Conservation (phyloP, 225 moss, liverwort and hornwort species). For the Thuidium tamariscinum region DNA sequence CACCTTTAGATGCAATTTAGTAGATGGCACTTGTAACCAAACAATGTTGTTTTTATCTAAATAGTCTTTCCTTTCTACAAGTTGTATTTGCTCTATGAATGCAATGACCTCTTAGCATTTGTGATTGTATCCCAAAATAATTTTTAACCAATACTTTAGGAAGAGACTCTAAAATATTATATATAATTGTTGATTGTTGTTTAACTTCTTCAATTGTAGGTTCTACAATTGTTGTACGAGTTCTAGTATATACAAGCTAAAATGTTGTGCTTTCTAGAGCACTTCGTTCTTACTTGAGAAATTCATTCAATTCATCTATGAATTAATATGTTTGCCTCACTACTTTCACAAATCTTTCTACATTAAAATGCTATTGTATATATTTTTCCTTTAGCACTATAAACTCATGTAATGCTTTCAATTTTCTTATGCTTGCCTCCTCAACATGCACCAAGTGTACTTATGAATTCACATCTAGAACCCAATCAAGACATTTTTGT, state of each 20-base stretch:
- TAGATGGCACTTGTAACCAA: fast-evolving
- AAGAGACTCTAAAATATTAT: neutral
- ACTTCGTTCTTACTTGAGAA: fast-evolving
- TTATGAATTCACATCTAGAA: fast-evolving
- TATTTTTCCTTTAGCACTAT: too few species aligned
- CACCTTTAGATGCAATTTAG: fast-evolving
- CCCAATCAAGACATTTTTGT: neutral
- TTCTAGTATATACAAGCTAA: fast-evolving
- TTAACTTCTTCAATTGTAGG: neutral
- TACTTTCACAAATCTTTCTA: fast-evolving
- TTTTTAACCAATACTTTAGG: fast-evolving
- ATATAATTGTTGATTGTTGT: neutral
- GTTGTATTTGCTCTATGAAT: fast-evolving
- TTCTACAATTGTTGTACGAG: fast-evolving
- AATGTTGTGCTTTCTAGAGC: fast-evolving
- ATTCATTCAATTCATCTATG: neutral
- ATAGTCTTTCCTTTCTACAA: fast-evolving
- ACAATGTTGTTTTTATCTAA: fast-evolving
- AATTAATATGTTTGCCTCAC: neutral
- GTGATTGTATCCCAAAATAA: neutral
- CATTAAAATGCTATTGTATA: neutral
- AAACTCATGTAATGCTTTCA: neutral
- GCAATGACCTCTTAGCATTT: neutral
- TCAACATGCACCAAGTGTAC: fast-evolving
- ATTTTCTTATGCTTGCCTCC: neutral